Conservation (phyloP, 2,329 filamentous ascomycete species). For the Penicillium sp. region DNA sequence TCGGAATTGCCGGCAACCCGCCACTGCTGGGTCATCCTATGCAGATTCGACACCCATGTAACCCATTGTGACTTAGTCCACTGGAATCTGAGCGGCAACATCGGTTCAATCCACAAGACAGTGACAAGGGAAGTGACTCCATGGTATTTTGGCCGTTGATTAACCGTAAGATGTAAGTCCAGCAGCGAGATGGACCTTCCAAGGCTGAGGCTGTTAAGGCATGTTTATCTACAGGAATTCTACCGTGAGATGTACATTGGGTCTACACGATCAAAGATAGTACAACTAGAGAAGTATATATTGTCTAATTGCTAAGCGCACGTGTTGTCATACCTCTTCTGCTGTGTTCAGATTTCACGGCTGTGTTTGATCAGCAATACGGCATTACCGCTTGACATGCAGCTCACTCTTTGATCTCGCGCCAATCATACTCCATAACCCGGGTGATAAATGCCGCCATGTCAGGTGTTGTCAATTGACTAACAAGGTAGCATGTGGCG, state of each 20-base stretch:
- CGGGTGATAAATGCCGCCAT: slow-evolving; percentile 72
- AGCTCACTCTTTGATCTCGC: slow-evolving; percentile 29
- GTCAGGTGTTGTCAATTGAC: slow-evolving; percentile 74
- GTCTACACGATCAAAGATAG: not conserved
- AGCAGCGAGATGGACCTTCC: not conserved
- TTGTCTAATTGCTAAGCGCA: not conserved
- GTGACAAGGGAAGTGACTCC: not conserved
- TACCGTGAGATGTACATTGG: not conserved
- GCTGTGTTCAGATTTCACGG: not conserved
- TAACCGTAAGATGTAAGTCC: too few relatives aligned
- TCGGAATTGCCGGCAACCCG: not conserved
- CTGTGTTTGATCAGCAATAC: not conserved
- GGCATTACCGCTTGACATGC: not conserved
- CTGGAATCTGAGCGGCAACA: not conserved
- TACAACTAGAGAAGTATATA: not conserved
- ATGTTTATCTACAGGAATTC: not conserved
- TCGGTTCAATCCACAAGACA: not conserved
- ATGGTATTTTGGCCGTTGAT: not conserved
- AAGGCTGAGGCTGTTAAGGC: not conserved
- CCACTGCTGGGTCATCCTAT: not conserved
- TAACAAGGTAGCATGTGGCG: slow-evolving; percentile 79
- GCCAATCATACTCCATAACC: slow-evolving; percentile 77
- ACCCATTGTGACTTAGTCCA: not conserved
- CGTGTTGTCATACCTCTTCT: not conserved
- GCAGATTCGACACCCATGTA: not conserved